Percentiles rank a stretch among this genome's conserved stretches.
Evolutionary conservation across 129 eudicot genomes (phyloP).

Genomic region (Apium graveolens): DNA sequence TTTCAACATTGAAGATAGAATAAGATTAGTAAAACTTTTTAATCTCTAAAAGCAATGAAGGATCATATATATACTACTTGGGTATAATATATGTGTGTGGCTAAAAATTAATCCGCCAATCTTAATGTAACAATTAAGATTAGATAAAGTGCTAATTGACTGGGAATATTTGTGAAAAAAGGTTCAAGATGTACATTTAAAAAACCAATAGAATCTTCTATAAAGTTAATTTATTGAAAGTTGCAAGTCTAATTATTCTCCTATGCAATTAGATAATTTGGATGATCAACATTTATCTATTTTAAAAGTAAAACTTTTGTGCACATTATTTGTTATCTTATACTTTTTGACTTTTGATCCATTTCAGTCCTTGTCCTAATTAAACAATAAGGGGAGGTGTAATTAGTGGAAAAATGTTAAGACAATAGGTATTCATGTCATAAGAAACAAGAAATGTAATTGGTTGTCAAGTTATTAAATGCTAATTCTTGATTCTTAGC

Average conservation of each 20-base stretch:
- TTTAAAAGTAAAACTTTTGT: neutral
- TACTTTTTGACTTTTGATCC: slow-evolving; percentile 6
- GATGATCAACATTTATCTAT: slow-evolving; percentile 4
- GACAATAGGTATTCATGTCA: neutral
- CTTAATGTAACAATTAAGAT: neutral
- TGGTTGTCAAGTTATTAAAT: neutral
- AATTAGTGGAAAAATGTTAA: neutral
- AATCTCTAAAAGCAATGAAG: neutral
- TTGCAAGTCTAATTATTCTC: slow-evolving; percentile 1
- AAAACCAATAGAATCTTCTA: slow-evolving; percentile 1
- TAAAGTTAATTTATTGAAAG: slow-evolving; percentile 3
- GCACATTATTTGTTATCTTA: neutral
- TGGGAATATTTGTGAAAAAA: neutral
- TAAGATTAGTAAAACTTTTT: neutral
- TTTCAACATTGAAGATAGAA: slow-evolving; percentile 34
- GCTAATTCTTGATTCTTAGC: neutral
- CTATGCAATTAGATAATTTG: neutral
- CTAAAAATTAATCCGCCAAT: neutral
- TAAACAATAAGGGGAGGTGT: slow-evolving; percentile 4
- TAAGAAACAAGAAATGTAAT: neutral
- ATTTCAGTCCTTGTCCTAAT: neutral
- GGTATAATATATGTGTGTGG: too few relatives aligned
- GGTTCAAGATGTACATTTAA: neutral
- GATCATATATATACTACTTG: neutral
- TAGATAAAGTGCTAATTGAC: neutral